A percentile compares a stretch with the other conserved stretches of the same genome.
Conservation (phyloP, 1,139 yeast genomes). For the Candida tropicalis region DNA sequence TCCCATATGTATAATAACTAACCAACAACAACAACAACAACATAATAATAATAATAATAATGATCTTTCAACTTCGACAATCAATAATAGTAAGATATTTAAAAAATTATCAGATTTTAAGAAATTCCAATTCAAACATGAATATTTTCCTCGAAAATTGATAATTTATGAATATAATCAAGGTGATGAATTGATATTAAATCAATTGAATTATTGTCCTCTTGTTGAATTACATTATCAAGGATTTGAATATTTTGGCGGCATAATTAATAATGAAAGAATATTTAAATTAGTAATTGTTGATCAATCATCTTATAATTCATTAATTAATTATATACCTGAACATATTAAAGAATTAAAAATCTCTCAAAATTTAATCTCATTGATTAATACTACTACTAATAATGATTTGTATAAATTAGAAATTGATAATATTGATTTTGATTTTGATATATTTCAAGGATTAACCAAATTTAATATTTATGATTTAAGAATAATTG, state of each 20-base stretch:
- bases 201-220: neutral
- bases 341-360: slow-evolving; percentile 2
- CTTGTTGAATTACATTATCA: neutral
- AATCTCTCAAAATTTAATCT: slow-evolving; percentile 1
- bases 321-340: too few relatives aligned
- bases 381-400: too few relatives aligned
- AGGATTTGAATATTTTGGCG: too few relatives aligned
- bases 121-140: neutral
- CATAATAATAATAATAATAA: neutral
- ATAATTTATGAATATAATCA: neutral
- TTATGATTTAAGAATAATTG: slow-evolving; percentile 7
- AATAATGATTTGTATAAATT: slow-evolving; percentile 1
- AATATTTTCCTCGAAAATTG: slow-evolving; percentile 2
- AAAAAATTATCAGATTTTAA: slow-evolving; percentile 2
- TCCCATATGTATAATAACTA: slow-evolving; percentile 5
- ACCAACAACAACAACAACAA: neutral
- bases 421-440: slow-evolving; percentile 4
- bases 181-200: neutral
- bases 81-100: neutral
- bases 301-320: too few relatives aligned
- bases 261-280: too few relatives aligned
- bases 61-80: too few relatives aligned
- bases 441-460: too few relatives aligned
- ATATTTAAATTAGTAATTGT: neutral
- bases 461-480: too few relatives aligned